Evolutionary conservation across 2,329 filamentous ascomycete genomes (phyloP).

Genomic region (Cladosporium oxysporum): DNA sequence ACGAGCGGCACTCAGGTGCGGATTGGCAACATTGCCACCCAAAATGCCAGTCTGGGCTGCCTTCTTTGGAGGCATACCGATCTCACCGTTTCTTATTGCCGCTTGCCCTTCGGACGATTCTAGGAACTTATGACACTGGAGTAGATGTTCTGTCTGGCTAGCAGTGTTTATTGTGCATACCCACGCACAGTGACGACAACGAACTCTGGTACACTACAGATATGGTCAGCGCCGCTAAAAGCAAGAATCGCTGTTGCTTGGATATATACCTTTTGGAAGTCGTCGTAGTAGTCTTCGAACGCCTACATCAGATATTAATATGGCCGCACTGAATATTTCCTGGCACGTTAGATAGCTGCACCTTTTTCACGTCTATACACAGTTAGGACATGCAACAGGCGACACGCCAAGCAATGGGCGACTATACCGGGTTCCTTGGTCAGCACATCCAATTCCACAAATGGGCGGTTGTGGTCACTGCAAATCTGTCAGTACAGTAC

Average conservation of each 20-base stretch:
- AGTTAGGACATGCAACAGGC: background rate
- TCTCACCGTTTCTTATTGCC: constrained; percentile 32
- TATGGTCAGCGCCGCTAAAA: background rate
- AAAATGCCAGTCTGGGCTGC: constrained; percentile 40
- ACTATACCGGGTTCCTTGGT: constrained; percentile 9
- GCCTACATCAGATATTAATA: background rate
- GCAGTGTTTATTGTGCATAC: constrained; percentile 54
- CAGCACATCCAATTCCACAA: background rate
- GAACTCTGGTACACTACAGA: constrained; percentile 43
- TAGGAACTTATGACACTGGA: constrained; percentile 48
- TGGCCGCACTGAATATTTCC: background rate
- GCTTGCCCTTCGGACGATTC: constrained; percentile 47
- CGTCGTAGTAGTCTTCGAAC: constrained; percentile 8
- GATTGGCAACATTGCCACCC: constrained; percentile 50
- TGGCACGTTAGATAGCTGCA: background rate
- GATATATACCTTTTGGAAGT: background rate
- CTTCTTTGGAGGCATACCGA: constrained; percentile 24
- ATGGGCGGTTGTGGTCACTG: constrained; percentile 5
- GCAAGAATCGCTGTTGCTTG: too few relatives aligned
- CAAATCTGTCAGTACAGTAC: constrained; percentile 10
- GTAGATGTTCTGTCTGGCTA: constrained; percentile 53
- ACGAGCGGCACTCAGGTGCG: constrained; percentile 29
- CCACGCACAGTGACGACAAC: constrained; percentile 52
- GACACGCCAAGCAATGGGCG: constrained; percentile 1
- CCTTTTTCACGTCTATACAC: constrained; percentile 2